phyloP scores from a whole-genome alignment of 129 eudicot genomes.

The Flaveria bidentis region DNA sequence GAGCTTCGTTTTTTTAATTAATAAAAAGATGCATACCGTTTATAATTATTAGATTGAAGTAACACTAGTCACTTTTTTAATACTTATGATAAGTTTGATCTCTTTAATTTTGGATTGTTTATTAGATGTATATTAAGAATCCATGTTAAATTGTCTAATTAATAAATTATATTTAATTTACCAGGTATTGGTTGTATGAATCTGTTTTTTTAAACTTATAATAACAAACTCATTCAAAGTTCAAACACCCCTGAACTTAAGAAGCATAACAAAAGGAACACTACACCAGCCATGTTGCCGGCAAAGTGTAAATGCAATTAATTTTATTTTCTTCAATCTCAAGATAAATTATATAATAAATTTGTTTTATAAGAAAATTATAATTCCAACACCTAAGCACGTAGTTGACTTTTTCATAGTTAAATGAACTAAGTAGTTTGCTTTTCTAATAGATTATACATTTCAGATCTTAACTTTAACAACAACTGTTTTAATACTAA shows the following conservation, averaged over 20 bases:
- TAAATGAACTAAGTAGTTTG: neutral
- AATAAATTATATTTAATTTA: neutral
- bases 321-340: slow-evolving; percentile 43
- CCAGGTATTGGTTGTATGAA: neutral
- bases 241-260: slow-evolving; percentile 5
- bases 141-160: neutral
- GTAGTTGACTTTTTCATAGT: slow-evolving; percentile 37
- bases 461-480: slow-evolving; percentile 19
- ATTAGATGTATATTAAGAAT: neutral
- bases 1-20: too few species aligned
- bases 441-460: neutral
- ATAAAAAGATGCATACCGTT: neutral
- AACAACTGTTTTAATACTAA: neutral
- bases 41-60: too few species aligned
- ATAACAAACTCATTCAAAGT: too few species aligned
- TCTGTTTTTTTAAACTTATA: neutral
- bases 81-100: neutral
- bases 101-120: neutral
- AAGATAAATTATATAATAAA: slow-evolving; percentile 37
- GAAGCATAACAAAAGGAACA: slow-evolving; percentile 14
- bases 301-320: slow-evolving; percentile 39
- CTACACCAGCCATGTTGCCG: slow-evolving; percentile 37
- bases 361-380: slow-evolving; percentile 31
- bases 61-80: neutral
- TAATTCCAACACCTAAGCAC: slow-evolving; percentile 48